A percentile compares a stretch with the other conserved stretches of the same genome.
phyloP scores from a whole-genome alignment of 495 filamentous ascomycete species.

The Trichoderma asperelloides region DNA sequence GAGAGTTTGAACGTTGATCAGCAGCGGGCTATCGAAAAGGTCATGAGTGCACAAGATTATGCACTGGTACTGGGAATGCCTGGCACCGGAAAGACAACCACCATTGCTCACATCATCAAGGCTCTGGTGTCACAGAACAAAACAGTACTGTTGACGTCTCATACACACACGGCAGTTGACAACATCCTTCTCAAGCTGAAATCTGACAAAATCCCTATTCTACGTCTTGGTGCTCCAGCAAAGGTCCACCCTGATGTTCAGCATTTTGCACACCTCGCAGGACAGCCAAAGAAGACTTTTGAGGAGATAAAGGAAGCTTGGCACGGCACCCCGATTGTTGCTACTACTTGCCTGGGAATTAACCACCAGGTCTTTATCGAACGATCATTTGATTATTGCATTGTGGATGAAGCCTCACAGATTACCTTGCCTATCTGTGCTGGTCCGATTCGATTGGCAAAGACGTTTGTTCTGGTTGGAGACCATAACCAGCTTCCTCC shows the following conservation, averaged over 20 bases:
- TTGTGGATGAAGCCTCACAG: constrained; percentile 95
- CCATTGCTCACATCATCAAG: constrained; percentile 93
- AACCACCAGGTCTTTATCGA: constrained; percentile 81
- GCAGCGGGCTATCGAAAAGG: constrained; percentile 74
- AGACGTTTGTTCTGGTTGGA: constrained; percentile 89
- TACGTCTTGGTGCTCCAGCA: constrained; percentile 70
- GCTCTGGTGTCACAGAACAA: constrained; percentile 84
- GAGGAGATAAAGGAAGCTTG: constrained; percentile 77
- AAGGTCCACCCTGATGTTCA: constrained; percentile 85
- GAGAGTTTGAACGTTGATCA: constrained; percentile 78
- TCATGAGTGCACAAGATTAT: constrained; percentile 91
- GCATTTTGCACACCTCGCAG: constrained; percentile 69
- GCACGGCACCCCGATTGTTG: constrained; percentile 76
- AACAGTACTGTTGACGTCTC: constrained; percentile 85
- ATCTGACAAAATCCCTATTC: constrained; percentile 64
- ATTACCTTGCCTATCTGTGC: constrained; percentile 92
- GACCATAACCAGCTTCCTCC: constrained; percentile 95
- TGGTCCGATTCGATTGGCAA: constrained; percentile 86
- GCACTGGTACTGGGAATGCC: constrained; percentile 96
- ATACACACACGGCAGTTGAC: constrained; percentile 95
- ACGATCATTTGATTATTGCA: constrained; percentile 92
- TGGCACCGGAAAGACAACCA: constrained; percentile 95
- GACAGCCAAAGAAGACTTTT: constrained; percentile 58
- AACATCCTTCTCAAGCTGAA: constrained; percentile 92
- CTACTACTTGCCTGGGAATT: constrained; percentile 88